Evolutionary conservation across 1,284 basidiomycete genomes (phyloP).

Genomic region (Puccinia brachypodii): DNA sequence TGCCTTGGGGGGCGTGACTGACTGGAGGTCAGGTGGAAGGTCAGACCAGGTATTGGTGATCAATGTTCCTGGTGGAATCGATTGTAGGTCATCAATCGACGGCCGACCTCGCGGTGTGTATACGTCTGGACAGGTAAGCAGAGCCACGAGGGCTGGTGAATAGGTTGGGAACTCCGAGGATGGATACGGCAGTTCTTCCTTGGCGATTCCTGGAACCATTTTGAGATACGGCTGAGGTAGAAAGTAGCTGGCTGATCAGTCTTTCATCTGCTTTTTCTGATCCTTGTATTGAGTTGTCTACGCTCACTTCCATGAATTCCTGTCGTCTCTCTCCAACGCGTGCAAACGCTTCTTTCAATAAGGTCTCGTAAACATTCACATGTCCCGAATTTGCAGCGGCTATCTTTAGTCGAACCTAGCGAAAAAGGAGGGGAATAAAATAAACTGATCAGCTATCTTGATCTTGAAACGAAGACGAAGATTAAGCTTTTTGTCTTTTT

Average conservation of each 20-base stretch:
- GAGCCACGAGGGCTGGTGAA: conserved; percentile 10
- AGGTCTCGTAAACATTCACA: conserved; percentile 21
- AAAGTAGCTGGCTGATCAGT: neutral
- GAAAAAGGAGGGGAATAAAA: too few species aligned
- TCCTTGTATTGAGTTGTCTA: neutral
- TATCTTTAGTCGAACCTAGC: conserved; percentile 23
- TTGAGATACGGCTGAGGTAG: conserved; percentile 4
- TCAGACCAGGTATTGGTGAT: conserved; percentile 44
- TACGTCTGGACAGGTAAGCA: conserved; percentile 7
- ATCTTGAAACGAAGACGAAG: neutral
- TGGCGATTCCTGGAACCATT: neutral
- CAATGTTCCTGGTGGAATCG: conserved; percentile 14
- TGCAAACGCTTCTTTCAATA: conserved; percentile 32
- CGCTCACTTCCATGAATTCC: conserved; percentile 21
- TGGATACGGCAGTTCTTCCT: conserved; percentile 11
- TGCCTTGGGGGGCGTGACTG: conserved; percentile 7
- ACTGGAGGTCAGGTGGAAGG: conserved; percentile 10
- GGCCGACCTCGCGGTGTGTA: conserved; percentile 11
- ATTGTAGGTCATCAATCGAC: neutral
- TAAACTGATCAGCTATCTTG: neutral
- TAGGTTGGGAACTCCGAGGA: conserved; percentile 24
- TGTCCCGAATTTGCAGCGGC: conserved; percentile 43
- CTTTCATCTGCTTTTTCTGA: neutral
- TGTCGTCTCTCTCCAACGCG: conserved; percentile 15
- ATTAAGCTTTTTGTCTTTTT: neutral